Evolutionary conservation across 139 green algal genomes (phyloP).

Genomic region (Chlamydomonas incerta): DNA sequence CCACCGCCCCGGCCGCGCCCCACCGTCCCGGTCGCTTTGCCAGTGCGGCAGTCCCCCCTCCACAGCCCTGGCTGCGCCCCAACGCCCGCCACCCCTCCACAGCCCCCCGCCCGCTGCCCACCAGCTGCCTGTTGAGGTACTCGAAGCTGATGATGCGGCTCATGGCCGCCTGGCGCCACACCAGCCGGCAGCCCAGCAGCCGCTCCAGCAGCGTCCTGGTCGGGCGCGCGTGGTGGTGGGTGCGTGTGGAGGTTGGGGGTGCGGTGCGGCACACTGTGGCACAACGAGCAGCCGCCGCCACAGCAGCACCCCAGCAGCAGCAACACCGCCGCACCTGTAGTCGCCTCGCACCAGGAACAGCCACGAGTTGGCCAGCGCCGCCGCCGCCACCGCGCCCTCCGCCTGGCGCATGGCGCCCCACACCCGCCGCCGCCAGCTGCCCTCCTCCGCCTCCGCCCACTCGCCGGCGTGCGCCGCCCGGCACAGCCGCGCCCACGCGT

Average conservation of each 20-base stretch:
- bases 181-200: slow-evolving; percentile 74
- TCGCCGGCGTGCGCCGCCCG: slow-evolving; percentile 35
- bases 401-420: slow-evolving; percentile 1
- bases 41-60: too few relatives aligned
- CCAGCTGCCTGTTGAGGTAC: slow-evolving; percentile 94
- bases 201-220: slow-evolving; percentile 88
- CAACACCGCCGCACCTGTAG: slow-evolving; percentile 78
- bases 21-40: too few relatives aligned
- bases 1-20: too few relatives aligned
- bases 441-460: slow-evolving; percentile 23
- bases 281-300: too few relatives aligned
- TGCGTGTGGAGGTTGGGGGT: not conserved
- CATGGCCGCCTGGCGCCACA: slow-evolving; percentile 83
- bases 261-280: too few relatives aligned
- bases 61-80: not conserved
- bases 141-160: slow-evolving; percentile 88
- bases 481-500: slow-evolving; percentile 67
- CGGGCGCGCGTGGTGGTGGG: too few relatives aligned
- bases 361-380: slow-evolving; percentile 71
- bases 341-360: slow-evolving; percentile 75
- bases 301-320: too few relatives aligned
- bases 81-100: not conserved
- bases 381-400: not conserved
- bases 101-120: slow-evolving; percentile 70
- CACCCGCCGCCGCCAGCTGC: not conserved